Percentiles rank a stretch among this genome's conserved stretches.
Evolutionary conservation across 108 stramenopile genomes (phyloP).

Genomic region (Aurantiochytrium sp.): DNA sequence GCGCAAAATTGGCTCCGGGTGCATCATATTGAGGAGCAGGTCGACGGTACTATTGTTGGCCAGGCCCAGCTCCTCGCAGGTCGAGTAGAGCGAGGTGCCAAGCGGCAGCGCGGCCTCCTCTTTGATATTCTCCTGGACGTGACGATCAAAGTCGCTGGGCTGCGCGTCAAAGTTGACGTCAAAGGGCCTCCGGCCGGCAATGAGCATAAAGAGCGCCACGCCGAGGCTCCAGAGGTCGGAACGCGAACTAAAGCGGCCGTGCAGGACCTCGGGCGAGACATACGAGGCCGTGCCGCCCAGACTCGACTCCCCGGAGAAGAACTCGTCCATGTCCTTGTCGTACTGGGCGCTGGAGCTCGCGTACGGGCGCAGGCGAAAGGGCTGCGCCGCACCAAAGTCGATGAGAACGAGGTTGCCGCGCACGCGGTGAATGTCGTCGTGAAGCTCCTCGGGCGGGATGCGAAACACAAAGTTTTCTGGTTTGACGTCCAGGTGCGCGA

Average conservation of each 20-base stretch:
- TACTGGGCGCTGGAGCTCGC: conserved; percentile 4
- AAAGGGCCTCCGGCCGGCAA: conserved; percentile 12
- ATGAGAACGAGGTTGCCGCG: conserved; percentile 2
- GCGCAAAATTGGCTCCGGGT: conserved; percentile 9
- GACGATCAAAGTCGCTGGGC: conserved; percentile 4
- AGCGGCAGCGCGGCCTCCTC: conserved; percentile 19
- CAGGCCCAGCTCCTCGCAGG: conserved; percentile 5
- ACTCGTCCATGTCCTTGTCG: conserved; percentile 28
- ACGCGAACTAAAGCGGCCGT: conserved; percentile 19
- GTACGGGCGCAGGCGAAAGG: background rate
- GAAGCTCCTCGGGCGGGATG: background rate
- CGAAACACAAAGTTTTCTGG: conserved; percentile 30
- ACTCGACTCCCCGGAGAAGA: background rate
- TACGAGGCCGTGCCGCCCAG: conserved; percentile 20
- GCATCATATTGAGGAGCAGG: conserved; percentile 24
- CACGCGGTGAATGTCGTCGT: background rate
- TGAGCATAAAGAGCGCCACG: conserved; percentile 30
- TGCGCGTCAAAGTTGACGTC: background rate
- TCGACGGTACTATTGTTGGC: conserved; percentile 18
- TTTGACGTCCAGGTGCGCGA: conserved; percentile 23
- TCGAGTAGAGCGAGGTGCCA: background rate
- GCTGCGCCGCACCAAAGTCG: conserved; percentile 27
- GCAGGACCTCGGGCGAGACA: conserved; percentile 2
- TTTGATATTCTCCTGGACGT: background rate
- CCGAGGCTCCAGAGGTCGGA: conserved; percentile 25